Conservation (phyloP, 2,329 filamentous ascomycete species). For the Aspergillus transmontanensis region DNA sequence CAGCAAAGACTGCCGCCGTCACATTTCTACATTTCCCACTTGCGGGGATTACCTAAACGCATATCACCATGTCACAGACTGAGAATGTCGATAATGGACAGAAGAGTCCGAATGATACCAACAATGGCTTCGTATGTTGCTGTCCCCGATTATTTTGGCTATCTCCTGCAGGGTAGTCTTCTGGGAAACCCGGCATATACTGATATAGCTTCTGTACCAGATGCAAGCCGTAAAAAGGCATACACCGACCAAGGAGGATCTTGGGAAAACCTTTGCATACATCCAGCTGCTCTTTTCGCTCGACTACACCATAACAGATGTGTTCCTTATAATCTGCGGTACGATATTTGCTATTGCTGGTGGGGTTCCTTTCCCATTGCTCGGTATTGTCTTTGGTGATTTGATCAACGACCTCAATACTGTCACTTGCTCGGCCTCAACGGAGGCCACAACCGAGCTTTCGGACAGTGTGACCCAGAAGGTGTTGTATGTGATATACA, state of each 20-base stretch:
- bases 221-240: constrained; percentile 18
- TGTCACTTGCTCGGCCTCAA: constrained; percentile 26
- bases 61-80: constrained; percentile 10
- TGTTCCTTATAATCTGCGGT: constrained; percentile 31
- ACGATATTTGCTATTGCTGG: constrained; percentile 37
- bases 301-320: constrained; percentile 31
- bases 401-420: constrained; percentile 43
- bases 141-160: not conserved
- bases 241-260: constrained; percentile 23
- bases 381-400: constrained; percentile 44
- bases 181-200: not conserved
- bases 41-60: not conserved
- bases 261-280: constrained; percentile 26
- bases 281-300: constrained; percentile 29
- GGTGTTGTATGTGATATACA: constrained; percentile 63
- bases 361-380: constrained; percentile 42
- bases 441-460: constrained; percentile 13
- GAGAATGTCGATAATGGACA: not conserved
- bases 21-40: not conserved
- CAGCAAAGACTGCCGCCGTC: not conserved
- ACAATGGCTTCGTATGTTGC: constrained; percentile 7
- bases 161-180: not conserved
- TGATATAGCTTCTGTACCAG: not conserved
- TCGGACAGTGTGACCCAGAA: constrained; percentile 43
- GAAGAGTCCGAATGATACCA: constrained; percentile 4